Base-by-base conservation (phyloP, 306 rosid genomes). In the Coriaria nepalensis region DNA sequence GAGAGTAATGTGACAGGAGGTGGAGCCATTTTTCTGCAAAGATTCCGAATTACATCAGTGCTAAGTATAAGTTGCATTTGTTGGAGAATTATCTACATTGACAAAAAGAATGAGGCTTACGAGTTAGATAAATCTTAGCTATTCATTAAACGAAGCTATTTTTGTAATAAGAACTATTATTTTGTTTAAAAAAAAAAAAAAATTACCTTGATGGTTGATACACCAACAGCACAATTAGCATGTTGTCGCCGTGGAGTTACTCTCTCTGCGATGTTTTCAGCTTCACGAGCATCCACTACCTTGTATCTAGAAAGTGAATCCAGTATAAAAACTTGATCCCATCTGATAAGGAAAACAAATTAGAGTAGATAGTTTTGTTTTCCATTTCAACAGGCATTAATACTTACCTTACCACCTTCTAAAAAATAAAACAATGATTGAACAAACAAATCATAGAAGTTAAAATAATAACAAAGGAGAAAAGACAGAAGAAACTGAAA, bases 21-120 rank as follows among this genome's bases (percentile, higher is more conserved):
- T 65, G 98, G 98, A 62, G 98, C 98, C 98, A 90, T 90, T 73
- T 90, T 90, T 80, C 85, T 90, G 74, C 98, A 90, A 63, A 90
- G 98, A 82, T 85, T 90, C 65, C 98, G 83, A 54, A 90, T 85
- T 13, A 90, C 87, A 59, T 90, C 98, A 51, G 98, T 77, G 68
- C 98, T 85, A 52, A 85, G 73, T 52, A 90, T 90, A 61, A 85
- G 94, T 73, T 90, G 95, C 98, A 90, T 85, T 82, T 85, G 98
- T 72, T 85, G 98, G 70, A 90, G 94, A 68, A 90, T 90, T 96
- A 90, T 90, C 98, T 90, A 62, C 66, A 75, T 48, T 64, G 47
- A 65, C 56, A 35, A 67, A 59, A 58, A 47, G 53, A 49, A 45
- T 35, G 13, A 40, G n/a, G n/a, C n/a, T n/a, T n/a, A n/a, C n/a